Conservation (phyloP, 2,329 filamentous ascomycete genomes). For the Tympanopsis confertula region DNA sequence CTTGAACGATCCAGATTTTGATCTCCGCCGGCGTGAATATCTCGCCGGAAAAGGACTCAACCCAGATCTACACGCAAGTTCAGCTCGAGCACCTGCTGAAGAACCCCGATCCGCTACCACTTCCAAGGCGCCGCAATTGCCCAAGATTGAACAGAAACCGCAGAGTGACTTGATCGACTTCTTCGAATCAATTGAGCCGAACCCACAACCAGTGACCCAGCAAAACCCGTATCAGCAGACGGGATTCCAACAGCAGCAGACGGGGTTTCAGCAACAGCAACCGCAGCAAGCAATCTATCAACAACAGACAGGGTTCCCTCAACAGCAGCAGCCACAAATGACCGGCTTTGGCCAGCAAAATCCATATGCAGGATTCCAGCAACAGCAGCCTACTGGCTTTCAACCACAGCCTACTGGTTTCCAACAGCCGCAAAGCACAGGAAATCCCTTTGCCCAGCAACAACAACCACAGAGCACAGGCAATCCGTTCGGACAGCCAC, state of each 20-base stretch:
- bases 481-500: conserved; percentile 1
- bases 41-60: conserved; percentile 49
- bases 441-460: conserved; percentile 14
- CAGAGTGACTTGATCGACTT: conserved; percentile 43
- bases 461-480: conserved; percentile 1
- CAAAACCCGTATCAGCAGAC: conserved; percentile 16
- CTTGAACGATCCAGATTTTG: conserved; percentile 58
- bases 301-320: conserved; percentile 6
- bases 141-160: conserved; percentile 4
- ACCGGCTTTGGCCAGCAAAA: neutral
- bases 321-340: conserved; percentile 3
- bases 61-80: conserved; percentile 22
- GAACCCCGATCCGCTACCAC: neutral
- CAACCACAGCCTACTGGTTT: conserved; percentile 7
- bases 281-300: conserved; percentile 11
- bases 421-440: conserved; percentile 9
- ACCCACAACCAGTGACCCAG: conserved; percentile 34
- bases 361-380: conserved; percentile 1
- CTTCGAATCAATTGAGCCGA: conserved; percentile 52
- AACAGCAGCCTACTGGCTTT: conserved; percentile 2
- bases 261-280: conserved; percentile 3
- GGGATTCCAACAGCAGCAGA: conserved; percentile 8
- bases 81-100: neutral
- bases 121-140: conserved; percentile 3
- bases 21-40: conserved; percentile 54